Base-by-base conservation (phyloP, 2,329 filamentous ascomycete species). In the Hymenoscyphus linearis region DNA sequence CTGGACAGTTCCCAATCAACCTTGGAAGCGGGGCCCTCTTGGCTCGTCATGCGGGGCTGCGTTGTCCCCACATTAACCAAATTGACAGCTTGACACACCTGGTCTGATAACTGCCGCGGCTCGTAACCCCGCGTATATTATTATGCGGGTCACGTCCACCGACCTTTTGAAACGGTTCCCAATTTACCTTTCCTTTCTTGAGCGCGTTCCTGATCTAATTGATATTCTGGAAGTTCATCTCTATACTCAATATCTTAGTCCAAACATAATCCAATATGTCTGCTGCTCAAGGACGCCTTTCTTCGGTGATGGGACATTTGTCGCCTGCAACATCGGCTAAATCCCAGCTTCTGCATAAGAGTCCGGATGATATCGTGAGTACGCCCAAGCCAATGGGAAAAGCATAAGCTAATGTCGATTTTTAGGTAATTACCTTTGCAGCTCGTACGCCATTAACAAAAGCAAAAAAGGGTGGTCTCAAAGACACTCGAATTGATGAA, bases 391-490 rank as follows among this genome's bases (percentile, higher is more conserved):
- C 18, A 56, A 37, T 36, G 14, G 12, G 34, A 12, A 36, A 26
- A 44, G 18, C 34, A 26, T 36, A 37, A 9, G n/a, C 54, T 56
- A 25, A 56, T 62, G 13, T 54, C 58, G 57, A 55, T 27, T 47
- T 18, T 52, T 58, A 71, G 68, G 93, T 98, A 70, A 86, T 98
- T 64, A 97, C 93, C 60, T 90, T 89, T 69, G 90, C 90, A 65
- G 89, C 96, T 72, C 90, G 93, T 70, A 96, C 91, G 18, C 85
- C 93, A 71, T 86, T 97, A 76, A 96, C 91, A 68, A 95, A 91
- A 77, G 93, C 91, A 67, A 91, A 91, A 72, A 93, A 92, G 78
- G 93, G 93, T 68, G 88, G 86, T 59, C 92, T 98, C 82, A 97
- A 97, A 81, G 93, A 98, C 78, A 97, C 93, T 5, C 81, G 84